Base-by-base conservation (phyloP, 495 filamentous ascomycete species). In the Podospora pseudoanserina region DNA sequence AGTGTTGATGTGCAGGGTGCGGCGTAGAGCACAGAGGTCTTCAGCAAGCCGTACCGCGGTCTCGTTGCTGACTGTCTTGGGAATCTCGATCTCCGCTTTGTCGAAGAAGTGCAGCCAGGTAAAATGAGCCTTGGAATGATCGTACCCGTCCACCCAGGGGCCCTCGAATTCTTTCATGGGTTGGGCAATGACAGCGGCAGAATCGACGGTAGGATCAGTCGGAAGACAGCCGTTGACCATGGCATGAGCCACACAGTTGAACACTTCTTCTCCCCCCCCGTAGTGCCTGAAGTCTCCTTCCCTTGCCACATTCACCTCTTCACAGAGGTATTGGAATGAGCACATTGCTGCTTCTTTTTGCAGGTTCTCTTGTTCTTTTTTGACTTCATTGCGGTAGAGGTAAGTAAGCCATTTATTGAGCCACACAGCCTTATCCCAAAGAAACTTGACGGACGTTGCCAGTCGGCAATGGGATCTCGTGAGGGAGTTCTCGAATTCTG, bases 341-440 rank as follows among this genome's bases (percentile, higher is more conserved):
- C 15, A 11, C 2, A 49, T 49, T 49, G 9, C 39, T 3, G 39
- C 30, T 32, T 32, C 30, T 32, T 32, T 32, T 7, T 32, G 39
- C 39, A 13, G 39, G 11, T 5, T 6, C 34, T 39, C 34, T 11
- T 6, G 11, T 5, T 39, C 11, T 59, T 55, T 28, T 18, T 34
- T 44, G 15, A 34, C 0, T 15, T 39, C 9, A 0, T 53, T 16
- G 18, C 56, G 15, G 3, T 34, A 18, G 32, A 71, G 16, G 0
- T 1, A 32, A 16, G 1, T 32, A 32, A 68, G 65, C 66, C 66
- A 71, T 11, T 23, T 57, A 0, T 27, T 6, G 9, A 71, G 64
- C 66, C 66, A 71, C 67, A 71, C 60, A 32, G 27, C 20, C 49
- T 71, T 71, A 49, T 71, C 70, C 64, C 65, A 71, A 49, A 66